phyloP scores from a whole-genome alignment of 2,329 filamentous ascomycete genomes.

The Epichloe glyceriae region DNA sequence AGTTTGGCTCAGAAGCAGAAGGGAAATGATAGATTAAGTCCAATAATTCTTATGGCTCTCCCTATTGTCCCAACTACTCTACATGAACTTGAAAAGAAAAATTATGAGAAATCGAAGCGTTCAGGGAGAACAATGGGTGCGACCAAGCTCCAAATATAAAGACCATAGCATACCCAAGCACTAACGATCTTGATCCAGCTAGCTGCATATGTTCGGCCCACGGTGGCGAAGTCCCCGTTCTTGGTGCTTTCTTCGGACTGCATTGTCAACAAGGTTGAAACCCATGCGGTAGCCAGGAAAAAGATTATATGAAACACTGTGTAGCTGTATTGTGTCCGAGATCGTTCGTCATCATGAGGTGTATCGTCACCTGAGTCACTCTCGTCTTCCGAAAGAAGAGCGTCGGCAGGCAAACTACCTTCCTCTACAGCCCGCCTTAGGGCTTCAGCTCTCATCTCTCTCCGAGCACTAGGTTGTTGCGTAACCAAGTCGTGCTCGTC shows the following conservation, averaged over 20 bases:
- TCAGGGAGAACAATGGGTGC: slow-evolving; percentile 79
- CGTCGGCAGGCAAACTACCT: slow-evolving; percentile 82
- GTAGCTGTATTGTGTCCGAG: slow-evolving; percentile 90
- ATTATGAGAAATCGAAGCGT: slow-evolving; percentile 52
- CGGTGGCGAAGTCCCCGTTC: slow-evolving; percentile 69
- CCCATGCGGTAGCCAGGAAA: slow-evolving; percentile 91
- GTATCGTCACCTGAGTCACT: slow-evolving; percentile 50
- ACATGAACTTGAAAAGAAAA: not conserved
- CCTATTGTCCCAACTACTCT: not conserved
- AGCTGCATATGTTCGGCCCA: slow-evolving; percentile 90
- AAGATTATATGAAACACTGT: slow-evolving; percentile 95
- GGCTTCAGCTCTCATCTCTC: slow-evolving; percentile 87
- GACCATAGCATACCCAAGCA: slow-evolving; percentile 88
- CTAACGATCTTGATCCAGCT: slow-evolving; percentile 99
- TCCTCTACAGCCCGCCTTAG: slow-evolving; percentile 86
- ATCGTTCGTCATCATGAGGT: slow-evolving; percentile 75
- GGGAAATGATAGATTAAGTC: not conserved
- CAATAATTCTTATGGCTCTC: not conserved
- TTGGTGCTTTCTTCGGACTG: slow-evolving; percentile 54
- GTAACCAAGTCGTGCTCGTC: slow-evolving; percentile 84
- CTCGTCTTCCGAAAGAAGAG: slow-evolving; percentile 62
- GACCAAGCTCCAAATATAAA: slow-evolving; percentile 87
- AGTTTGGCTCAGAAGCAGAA: not conserved
- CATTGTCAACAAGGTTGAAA: slow-evolving; percentile 74
- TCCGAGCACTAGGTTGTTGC: slow-evolving; percentile 64